A percentile compares a stretch with the other conserved stretches of the same genome.
These are phyloP conservation scores for Cyclotella distinguenda DNA, from an alignment of 108 stramenopile genomes.

Conservation along the genomic window DNA sequence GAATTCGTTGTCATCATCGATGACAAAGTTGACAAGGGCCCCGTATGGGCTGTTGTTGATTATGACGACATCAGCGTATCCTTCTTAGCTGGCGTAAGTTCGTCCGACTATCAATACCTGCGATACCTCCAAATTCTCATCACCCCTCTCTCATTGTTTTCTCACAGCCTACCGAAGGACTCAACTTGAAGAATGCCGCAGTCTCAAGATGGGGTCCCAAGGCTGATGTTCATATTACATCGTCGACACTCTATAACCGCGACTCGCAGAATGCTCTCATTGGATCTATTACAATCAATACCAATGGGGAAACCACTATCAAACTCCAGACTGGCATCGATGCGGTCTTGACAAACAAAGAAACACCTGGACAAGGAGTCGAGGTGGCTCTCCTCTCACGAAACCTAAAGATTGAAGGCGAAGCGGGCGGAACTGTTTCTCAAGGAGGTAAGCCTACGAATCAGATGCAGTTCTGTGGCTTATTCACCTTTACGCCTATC, in stretches of 20 bases:
- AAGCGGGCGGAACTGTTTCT: conserved; percentile 23
- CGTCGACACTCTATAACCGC: conserved; percentile 39
- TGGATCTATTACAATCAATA: conserved; percentile 16
- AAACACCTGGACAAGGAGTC: conserved; percentile 51
- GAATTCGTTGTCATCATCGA: conserved; percentile 8
- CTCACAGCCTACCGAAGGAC: conserved; percentile 33
- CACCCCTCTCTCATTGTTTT: neutral
- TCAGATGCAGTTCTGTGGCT: no score
- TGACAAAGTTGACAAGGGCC: conserved; percentile 8
- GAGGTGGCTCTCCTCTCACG: conserved; percentile 65
- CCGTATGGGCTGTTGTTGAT: conserved; percentile 24
- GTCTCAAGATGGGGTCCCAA: conserved; percentile 45
- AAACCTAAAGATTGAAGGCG: conserved; percentile 63
- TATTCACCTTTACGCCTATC: no score
- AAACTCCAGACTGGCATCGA: conserved; percentile 40
- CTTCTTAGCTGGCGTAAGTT: conserved; percentile 41
- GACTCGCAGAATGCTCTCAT: conserved; percentile 45
- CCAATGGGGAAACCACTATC: conserved; percentile 41
- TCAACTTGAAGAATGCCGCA: conserved; percentile 11
- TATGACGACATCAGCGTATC: conserved; percentile 47
- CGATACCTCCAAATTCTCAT: neutral
- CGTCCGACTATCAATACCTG: no score
- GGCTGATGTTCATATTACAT: conserved; percentile 60
- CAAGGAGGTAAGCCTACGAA: no score
- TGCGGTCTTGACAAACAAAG: conserved; percentile 38